A percentile compares a stretch with the other conserved stretches of the same genome.
phyloP scores from a whole-genome alignment of 2,329 filamentous ascomycete species.

The Ophiosphaerella narmari region DNA sequence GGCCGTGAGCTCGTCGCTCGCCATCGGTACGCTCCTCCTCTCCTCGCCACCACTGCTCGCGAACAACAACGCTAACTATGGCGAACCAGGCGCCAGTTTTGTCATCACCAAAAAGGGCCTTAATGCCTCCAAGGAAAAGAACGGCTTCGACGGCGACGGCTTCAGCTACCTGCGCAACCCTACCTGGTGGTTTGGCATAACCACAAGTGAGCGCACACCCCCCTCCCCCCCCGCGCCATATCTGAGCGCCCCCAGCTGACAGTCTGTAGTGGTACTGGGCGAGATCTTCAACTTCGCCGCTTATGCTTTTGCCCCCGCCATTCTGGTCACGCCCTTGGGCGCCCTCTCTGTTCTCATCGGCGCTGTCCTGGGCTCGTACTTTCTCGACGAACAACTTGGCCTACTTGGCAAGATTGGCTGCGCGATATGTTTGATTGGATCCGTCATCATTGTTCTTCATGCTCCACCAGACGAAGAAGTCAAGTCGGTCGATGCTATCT shows the following conservation, averaged over 20 bases:
- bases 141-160: conserved; percentile 96
- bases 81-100: conserved; percentile 79
- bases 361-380: conserved; percentile 92
- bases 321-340: conserved; percentile 92
- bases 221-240: too few relatives aligned
- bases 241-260: conserved; percentile 15
- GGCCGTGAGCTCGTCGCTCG: conserved; percentile 48
- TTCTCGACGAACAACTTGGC: conserved; percentile 88
- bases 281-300: conserved; percentile 98
- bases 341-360: conserved; percentile 94
- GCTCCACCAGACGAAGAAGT: conserved; percentile 93
- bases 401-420: conserved; percentile 90
- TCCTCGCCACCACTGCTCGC: neutral
- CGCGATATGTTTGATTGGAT: conserved; percentile 93
- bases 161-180: conserved; percentile 93
- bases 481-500: conserved; percentile 85
- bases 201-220: conserved; percentile 69
- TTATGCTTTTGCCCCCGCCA: conserved; percentile 98
- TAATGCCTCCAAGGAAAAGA: conserved; percentile 84
- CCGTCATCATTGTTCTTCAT: conserved; percentile 96
- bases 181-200: conserved; percentile 96
- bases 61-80: conserved; percentile 15
- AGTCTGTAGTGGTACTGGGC: conserved; percentile 75
- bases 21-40: conserved; percentile 39
- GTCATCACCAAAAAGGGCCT: conserved; percentile 99